Conservation (phyloP, 1,284 basidiomycete species). For the Trichosporon ovoides region DNA sequence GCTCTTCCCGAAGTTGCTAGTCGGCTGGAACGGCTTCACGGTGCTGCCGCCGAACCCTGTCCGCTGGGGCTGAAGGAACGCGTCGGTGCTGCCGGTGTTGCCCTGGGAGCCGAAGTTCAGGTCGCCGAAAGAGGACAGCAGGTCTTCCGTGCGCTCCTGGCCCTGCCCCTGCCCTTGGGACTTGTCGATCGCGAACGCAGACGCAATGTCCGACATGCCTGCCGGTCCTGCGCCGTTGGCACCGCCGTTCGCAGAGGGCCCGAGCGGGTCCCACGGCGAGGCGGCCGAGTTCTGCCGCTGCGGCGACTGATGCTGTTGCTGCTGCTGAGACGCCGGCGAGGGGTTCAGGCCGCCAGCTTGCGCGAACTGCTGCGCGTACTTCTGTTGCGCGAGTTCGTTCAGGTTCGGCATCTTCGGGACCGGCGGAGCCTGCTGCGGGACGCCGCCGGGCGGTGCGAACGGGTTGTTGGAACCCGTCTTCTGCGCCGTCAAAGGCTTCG, state of each 20-base stretch:
- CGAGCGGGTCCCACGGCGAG: conserved; percentile 13
- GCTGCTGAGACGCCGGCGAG: not conserved
- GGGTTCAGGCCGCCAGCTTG: conserved; percentile 13
- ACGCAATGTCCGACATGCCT: conserved; percentile 43
- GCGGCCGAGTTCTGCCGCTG: not conserved
- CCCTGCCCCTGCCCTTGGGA: conserved; percentile 4
- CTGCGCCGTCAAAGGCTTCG: conserved; percentile 68
- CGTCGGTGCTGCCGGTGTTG: conserved; percentile 8
- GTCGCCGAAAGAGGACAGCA: not conserved
- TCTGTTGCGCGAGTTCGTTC: conserved; percentile 67
- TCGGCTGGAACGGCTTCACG: conserved; percentile 90
- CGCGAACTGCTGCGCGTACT: conserved; percentile 18
- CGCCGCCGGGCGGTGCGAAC: conserved; percentile 69
- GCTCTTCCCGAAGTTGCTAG: conserved; percentile 77
- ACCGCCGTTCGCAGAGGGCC: not conserved
- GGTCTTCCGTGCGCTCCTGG: not conserved
- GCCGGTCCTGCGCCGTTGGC: not conserved
- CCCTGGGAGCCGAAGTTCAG: not conserved
- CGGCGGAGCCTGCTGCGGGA: conserved; percentile 52
- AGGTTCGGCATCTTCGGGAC: conserved; percentile 71
- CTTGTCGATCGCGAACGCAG: conserved; percentile 38
- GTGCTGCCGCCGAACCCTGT: conserved; percentile 77
- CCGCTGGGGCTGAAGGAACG: conserved; percentile 61
- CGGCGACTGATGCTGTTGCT: conserved; percentile 9
- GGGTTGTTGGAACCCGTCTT: conserved; percentile 93